Percentiles rank a stretch among this genome's conserved stretches.
These are phyloP conservation scores for Lentinula sp. DNA, from an alignment of 768 basidiomycete species.

Conservation along the genomic window DNA sequence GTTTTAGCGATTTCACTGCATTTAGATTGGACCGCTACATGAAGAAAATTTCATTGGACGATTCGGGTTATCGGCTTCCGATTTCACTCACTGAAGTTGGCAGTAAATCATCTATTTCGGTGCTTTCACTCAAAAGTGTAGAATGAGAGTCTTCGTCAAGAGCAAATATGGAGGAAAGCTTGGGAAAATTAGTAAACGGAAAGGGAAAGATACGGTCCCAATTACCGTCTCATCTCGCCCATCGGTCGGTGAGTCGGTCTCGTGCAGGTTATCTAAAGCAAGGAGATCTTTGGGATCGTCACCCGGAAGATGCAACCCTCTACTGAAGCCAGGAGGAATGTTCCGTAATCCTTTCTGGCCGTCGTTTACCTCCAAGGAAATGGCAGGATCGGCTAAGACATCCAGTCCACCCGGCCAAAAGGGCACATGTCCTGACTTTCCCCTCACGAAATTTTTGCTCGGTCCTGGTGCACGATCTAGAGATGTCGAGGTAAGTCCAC, in stretches of 20 bases:
- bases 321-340: slow-evolving; percentile 75
- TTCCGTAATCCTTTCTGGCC: slow-evolving; percentile 49
- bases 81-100: slow-evolving; percentile 41
- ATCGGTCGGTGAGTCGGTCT: slow-evolving; percentile 2
- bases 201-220: neutral
- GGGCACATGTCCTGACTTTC: slow-evolving; percentile 89
- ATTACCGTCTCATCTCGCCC: neutral
- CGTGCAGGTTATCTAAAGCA: neutral
- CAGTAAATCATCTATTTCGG: slow-evolving; percentile 77
- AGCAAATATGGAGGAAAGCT: neutral
- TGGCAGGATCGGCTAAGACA: slow-evolving; percentile 37
- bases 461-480: slow-evolving; percentile 80
- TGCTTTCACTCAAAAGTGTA: slow-evolving; percentile 13
- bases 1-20: slow-evolving; percentile 37
- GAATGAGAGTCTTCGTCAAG: slow-evolving; percentile 9
- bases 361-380: slow-evolving; percentile 20
- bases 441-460: slow-evolving; percentile 79
- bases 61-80: too few species aligned
- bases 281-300: slow-evolving; percentile 41
- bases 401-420: slow-evolving; percentile 94
- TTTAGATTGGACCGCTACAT: slow-evolving; percentile 52
- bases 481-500: slow-evolving; percentile 80
- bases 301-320: slow-evolving; percentile 70
- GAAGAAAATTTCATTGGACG: neutral
- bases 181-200: neutral